Base-by-base conservation (phyloP, 345 rosid species). In the Psidium friedrichsthalianum region DNA sequence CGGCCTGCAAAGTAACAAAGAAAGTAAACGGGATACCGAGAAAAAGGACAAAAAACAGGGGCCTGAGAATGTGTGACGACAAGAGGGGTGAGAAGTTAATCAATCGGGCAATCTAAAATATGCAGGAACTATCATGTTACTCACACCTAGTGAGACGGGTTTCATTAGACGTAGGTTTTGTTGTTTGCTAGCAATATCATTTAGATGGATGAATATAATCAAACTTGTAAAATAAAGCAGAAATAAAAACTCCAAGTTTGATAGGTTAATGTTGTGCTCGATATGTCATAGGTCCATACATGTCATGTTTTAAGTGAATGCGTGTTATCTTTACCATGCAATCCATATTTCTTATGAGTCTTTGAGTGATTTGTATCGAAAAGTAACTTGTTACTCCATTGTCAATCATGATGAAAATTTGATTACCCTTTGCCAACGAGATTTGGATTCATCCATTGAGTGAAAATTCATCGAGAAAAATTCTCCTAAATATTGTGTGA, bases 281-380 rank as follows among this genome's bases (percentile, higher is more conserved):
- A 59, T 59, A 6, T 27, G 14, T 27, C 20, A 10, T 20, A 13
- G 36, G 20, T 59, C 36, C 36, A 59, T 59, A 2, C 27, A 0
- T 12, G 53, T 2, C 53, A 59, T 59, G 69, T n/a, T 58, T 25
- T 12, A 27, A 59, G 36, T 0, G 0, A 59, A 59, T 18, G 40
- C 3, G 36, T 27, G 74, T 59, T 0, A 13, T 27, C 74, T 27
- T 49, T 27, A 7, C 0, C 0, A 20, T 14, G 74, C 20, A 59
- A 13, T 27, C 5, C 74, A 14, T 59, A 18, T 59, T 59, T 27
- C 74, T 59, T 59, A 6, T 5, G 36, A 59, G 74, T 59, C 4
- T 59, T 13, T 27, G 40, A 59, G 74, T 27, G 74, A 59, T 32
- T 59, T 59, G 3, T 49, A 49, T 49, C 11, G 51, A 49, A 49